Conservation (phyloP, 305 asterid genomes). For the Coffea humblotiana region DNA sequence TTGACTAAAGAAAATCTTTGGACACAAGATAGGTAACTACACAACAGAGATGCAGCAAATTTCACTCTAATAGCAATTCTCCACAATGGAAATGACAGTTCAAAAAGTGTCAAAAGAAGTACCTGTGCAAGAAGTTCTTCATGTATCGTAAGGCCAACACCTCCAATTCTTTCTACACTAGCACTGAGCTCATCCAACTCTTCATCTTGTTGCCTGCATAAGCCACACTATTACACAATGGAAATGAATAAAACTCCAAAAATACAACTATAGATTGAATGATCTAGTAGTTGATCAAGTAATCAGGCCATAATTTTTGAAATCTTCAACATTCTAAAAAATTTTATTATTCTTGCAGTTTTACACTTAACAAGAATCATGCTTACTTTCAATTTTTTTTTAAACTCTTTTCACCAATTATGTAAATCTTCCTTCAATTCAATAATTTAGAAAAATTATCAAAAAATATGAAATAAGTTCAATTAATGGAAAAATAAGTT, state of each 20-base stretch:
- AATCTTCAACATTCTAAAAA: too few species aligned
- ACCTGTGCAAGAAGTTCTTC: constrained; percentile 96
- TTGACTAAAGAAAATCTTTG: background rate
- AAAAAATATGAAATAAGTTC: background rate
- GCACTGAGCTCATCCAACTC: constrained; percentile 93
- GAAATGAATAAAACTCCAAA: constrained; percentile 9
- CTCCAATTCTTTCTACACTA: constrained; percentile 88
- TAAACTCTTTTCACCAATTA: background rate
- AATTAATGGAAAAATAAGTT: background rate
- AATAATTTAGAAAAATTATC: background rate
- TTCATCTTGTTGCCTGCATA: constrained; percentile 87
- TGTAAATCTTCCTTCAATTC: background rate
- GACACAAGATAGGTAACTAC: background rate
- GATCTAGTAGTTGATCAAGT: background rate
- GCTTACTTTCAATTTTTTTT: background rate
- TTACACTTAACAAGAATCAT: background rate
- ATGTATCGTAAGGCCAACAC: constrained; percentile 92
- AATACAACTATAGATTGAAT: background rate
- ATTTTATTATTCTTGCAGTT: background rate
- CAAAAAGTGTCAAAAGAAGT: background rate
- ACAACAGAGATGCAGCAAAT: background rate
- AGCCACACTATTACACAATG: constrained; percentile 11
- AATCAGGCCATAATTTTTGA: background rate
- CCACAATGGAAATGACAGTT: background rate
- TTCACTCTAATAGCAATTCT: background rate